A percentile compares a stretch with the other conserved stretches of the same genome.
phyloP scores from a whole-genome alignment of 1,139 yeast genomes.

The Arxiozyma slooffiae region DNA sequence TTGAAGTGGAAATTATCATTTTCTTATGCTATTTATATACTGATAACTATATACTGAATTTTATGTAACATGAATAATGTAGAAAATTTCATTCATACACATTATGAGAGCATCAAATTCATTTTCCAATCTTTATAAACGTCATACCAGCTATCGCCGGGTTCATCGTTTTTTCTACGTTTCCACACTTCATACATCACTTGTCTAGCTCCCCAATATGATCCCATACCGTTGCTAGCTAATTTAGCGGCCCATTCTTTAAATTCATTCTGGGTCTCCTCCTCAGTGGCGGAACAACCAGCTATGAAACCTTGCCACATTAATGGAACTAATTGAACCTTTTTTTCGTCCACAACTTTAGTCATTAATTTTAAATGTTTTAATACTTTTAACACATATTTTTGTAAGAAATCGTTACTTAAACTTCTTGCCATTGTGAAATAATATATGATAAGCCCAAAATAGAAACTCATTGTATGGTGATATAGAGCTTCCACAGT shows the following conservation, averaged over 20 bases:
- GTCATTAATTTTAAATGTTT: constrained; percentile 59
- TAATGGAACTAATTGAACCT: constrained; percentile 59
- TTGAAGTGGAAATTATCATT: background rate
- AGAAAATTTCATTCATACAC: background rate
- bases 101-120: constrained; percentile 47
- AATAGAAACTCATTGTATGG: constrained; percentile 71
- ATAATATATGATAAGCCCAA: constrained; percentile 66
- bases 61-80: too few species aligned
- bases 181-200: constrained; percentile 85
- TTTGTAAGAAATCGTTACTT: constrained; percentile 38
- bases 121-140: constrained; percentile 79
- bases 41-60: too few species aligned
- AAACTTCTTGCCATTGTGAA: constrained; percentile 54
- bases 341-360: constrained; percentile 42
- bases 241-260: constrained; percentile 75
- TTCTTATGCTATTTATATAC: background rate
- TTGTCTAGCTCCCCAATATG: constrained; percentile 79
- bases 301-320: constrained; percentile 89
- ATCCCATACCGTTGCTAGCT: constrained; percentile 65
- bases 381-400: constrained; percentile 51
- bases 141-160: constrained; percentile 65
- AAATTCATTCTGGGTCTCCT: constrained; percentile 52
- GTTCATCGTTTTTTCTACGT: constrained; percentile 49
- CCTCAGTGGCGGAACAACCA: constrained; percentile 67
- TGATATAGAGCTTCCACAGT: constrained; percentile 68